These are phyloP conservation scores for Brassica carinata DNA, from an alignment of 345 rosid species.

Conservation along the genomic window DNA sequence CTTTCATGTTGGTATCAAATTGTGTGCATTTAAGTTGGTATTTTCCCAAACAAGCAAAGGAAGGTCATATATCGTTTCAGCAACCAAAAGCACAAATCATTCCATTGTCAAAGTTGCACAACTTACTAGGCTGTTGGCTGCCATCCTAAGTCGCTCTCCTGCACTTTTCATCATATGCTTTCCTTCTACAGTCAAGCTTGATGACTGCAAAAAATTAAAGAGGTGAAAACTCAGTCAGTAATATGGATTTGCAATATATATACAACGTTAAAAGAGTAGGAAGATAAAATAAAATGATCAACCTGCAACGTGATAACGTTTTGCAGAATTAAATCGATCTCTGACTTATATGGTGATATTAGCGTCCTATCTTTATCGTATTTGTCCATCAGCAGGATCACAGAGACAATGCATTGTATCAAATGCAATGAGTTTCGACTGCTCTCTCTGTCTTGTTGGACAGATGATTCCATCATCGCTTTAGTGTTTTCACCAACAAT, in stretches of 20 bases:
- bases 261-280: neutral
- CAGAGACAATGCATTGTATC: constrained; percentile 53
- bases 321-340: constrained; percentile 49
- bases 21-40: neutral
- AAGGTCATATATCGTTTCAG: neutral
- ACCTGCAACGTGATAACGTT: constrained; percentile 60
- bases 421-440: constrained; percentile 35
- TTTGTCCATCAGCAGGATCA: constrained; percentile 55
- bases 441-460: constrained; percentile 21
- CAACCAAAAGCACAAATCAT: neutral
- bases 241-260: constrained; percentile 1
- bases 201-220: constrained; percentile 41
- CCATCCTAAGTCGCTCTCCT: constrained; percentile 47
- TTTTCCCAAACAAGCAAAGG: neutral
- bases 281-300: constrained; percentile 10
- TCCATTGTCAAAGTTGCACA: constrained; percentile 1
- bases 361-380: constrained; percentile 49
- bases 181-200: constrained; percentile 59
- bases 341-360: constrained; percentile 47
- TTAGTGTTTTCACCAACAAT: constrained; percentile 42
- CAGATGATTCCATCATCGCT: constrained; percentile 16
- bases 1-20: too few relatives aligned
- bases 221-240: neutral
- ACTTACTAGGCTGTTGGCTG: constrained; percentile 31
- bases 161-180: constrained; percentile 51